Base-by-base conservation (phyloP, 2,329 filamentous ascomycete species). In the Lojkania enalia region DNA sequence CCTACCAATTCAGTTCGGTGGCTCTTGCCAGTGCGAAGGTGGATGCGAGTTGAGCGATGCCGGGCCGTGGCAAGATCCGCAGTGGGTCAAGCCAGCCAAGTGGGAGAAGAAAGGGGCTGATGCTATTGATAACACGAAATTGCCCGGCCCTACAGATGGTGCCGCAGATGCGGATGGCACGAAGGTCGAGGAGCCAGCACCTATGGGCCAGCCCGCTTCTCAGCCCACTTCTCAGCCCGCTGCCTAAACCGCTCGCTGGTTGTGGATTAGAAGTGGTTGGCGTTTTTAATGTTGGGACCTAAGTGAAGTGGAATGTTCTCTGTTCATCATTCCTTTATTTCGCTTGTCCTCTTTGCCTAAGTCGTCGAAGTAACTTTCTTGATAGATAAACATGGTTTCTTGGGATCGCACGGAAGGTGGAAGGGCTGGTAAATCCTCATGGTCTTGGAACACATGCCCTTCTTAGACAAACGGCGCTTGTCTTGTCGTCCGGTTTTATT, bases 31-130 rank as follows among this genome's bases (percentile, higher is more conserved):
- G 51, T 99, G 94, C 72, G 69, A 77, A 23, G 89, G 88, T 47
- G 91, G 90, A 51, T 99, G 94, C 74, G 76, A 82, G 70, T 74
- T 95, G 63, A 95, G 89, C 72, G 91, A 99, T 69, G 84, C 84
- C 50, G 94, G 94, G 40, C 94, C 94, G 41, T 99, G 94, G 94
- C 80, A 81, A 58, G 88, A 92, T 51, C 61, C 79, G 20, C 69
- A 87, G 72, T 91, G 80, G 77, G 74, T 80, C 42, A 82, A 76
- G 64, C 79, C 86, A 31, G 70, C 75, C 36, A 74, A 73, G 58
- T 77, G 75, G 73, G 70, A 70, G 25, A 73, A 73, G 64, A 56
- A 56, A 19, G 43, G 48, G 27, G 52, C 52, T 39, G 52, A 51
- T 42, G 57, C 55, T 5, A 67, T 67, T 43, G 58, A 67, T 39